Base-by-base conservation (phyloP, 2,329 filamentous ascomycete species). In the Stachybotrys echinatus region DNA sequence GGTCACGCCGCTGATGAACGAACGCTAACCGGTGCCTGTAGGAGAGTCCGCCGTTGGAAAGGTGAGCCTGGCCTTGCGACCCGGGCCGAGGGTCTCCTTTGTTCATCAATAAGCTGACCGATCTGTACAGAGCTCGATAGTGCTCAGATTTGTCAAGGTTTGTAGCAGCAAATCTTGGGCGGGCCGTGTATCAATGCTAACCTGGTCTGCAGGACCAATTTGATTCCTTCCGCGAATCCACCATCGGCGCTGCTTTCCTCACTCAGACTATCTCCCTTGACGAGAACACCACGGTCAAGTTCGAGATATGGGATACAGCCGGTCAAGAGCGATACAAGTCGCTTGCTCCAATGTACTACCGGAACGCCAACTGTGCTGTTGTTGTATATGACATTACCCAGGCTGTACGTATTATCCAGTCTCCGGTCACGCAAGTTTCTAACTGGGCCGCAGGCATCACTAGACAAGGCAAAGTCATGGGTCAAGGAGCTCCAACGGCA, bases 341-440 rank as follows among this genome's bases (percentile, higher is more conserved):
- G 12, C 80, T 99, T 58, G 94, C 94, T 31, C 94, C 94, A 62
- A 99, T 99, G 94, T 99, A 99, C 79, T 99, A 99, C 76, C 81
- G 95, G 63, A 99, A 99, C 70, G 95, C 95, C 61, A 97, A 99
- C 82, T 97, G 94, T 74, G 94, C 95, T 52, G 92, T 99, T 27
- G 92, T 99, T 45, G 94, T 99, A 58, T 99, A 99, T 73, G 94
- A 99, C 74, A 97, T 99, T 66, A 99, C 94, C 65, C 94, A 99
- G 82, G 90, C 94, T 59, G 94, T 99, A 85, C 55, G 88, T 73
- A n/a, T 34, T 46, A 27, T 48, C 18, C 45, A 17, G 43, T 23
- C 0, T 52, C 22, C n/a, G 43, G 19, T 14, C 43, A 23, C 42
- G 23, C 39, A 49, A 45, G 22, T 45, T n/a, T 14, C 51, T 62